Evolutionary conservation across 148 eudicot species (phyloP).

Genomic region (Pharnaceum exiguum): DNA sequence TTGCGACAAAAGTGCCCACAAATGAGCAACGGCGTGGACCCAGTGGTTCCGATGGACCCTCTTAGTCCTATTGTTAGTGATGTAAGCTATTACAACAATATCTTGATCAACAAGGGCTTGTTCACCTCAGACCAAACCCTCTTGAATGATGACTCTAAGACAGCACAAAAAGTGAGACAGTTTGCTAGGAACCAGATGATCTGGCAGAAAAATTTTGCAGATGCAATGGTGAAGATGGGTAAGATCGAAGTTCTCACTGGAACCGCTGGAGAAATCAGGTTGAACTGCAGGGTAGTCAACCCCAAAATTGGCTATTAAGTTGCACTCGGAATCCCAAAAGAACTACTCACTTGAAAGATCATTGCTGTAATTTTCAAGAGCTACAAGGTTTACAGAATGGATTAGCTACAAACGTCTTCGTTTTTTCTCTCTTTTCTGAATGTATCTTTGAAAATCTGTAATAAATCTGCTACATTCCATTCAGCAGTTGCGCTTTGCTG

Average conservation of each 20-base stretch:
- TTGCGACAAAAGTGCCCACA: neutral
- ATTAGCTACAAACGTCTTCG: too few species aligned
- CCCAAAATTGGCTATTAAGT: too few species aligned
- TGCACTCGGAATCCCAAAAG: too few species aligned
- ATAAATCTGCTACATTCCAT: too few species aligned
- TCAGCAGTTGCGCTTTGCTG: too few species aligned
- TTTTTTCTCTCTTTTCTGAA: too few species aligned
- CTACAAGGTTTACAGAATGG: too few species aligned
- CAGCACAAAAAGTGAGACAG: constrained; percentile 37
- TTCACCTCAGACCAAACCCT: constrained; percentile 40
- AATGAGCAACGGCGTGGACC: constrained; percentile 25
- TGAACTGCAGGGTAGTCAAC: constrained; percentile 20
- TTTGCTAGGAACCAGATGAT: constrained; percentile 23
- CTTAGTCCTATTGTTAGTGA: constrained; percentile 17
- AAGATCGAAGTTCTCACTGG: constrained; percentile 39
- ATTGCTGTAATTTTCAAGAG: too few species aligned
- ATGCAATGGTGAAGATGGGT: constrained; percentile 72
- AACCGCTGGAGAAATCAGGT: constrained; percentile 19
- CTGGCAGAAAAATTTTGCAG: constrained; percentile 43
- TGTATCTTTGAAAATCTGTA: too few species aligned
- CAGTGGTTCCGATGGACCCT: constrained; percentile 37
- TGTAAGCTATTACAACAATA: constrained; percentile 10
- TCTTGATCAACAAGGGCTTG: constrained; percentile 15
- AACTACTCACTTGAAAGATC: too few species aligned
- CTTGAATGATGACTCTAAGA: constrained; percentile 23